These are phyloP conservation scores for Chalaropsis thielavioides DNA, from an alignment of 2,329 filamentous ascomycete species.

Conservation along the genomic window DNA sequence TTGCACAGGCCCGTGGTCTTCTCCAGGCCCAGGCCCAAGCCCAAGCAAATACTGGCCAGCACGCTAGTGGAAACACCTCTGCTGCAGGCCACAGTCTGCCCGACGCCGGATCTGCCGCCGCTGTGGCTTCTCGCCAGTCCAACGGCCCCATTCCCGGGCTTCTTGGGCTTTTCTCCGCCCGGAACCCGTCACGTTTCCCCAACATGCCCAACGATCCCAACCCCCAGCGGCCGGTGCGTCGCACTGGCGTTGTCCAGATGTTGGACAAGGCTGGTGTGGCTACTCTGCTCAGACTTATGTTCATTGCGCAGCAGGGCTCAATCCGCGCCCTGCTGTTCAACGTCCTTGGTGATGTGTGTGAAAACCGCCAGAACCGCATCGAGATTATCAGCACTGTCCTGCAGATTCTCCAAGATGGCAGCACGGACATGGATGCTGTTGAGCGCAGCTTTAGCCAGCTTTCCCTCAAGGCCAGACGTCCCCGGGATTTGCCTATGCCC, in stretches of 20 bases:
- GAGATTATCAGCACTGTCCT: slow-evolving; percentile 88
- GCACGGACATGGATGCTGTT: slow-evolving; percentile 79
- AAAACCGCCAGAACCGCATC: slow-evolving; percentile 89
- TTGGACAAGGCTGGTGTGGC: slow-evolving; percentile 91
- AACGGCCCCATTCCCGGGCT: neutral
- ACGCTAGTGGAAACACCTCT: neutral
- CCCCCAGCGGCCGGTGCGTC: slow-evolving; percentile 31
- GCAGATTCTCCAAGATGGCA: slow-evolving; percentile 90
- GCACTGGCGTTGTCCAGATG: slow-evolving; percentile 75
- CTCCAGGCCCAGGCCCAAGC: slow-evolving; percentile 15
- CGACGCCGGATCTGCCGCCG: neutral
- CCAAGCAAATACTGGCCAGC: neutral
- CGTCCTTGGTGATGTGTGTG: slow-evolving; percentile 80
- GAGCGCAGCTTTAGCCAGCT: slow-evolving; percentile 91
- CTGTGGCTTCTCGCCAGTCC: neutral
- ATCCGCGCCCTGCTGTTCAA: slow-evolving; percentile 72
- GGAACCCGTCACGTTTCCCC: neutral
- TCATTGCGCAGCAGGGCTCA: slow-evolving; percentile 81
- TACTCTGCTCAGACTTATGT: slow-evolving; percentile 95
- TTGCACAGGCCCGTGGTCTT: slow-evolving; percentile 69
- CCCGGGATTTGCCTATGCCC: slow-evolving; percentile 43
- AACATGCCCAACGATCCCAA: neutral
- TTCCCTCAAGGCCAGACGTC: slow-evolving; percentile 77
- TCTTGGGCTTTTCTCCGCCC: neutral
- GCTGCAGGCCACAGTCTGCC: neutral